These are phyloP conservation scores for Oenanthe javanica DNA, from an alignment of 140 eudicot species.

Conservation along the genomic window DNA sequence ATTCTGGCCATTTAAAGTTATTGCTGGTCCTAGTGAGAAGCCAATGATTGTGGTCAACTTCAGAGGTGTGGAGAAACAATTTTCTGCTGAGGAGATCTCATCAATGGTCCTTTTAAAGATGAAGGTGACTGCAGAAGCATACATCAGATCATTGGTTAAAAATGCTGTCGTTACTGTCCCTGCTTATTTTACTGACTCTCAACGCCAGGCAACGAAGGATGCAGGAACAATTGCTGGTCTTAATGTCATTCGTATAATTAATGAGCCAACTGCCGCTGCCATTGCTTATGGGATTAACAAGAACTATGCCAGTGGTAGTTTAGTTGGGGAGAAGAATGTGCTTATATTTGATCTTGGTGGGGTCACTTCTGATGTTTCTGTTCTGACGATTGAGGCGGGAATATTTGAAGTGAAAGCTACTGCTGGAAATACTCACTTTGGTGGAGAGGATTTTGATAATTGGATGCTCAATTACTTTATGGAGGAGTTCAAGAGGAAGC, in stretches of 20 bases:
- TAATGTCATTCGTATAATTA: constrained; percentile 9
- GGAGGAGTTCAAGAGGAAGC: constrained; percentile 13
- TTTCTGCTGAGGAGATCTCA: not conserved
- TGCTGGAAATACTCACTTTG: constrained; percentile 7
- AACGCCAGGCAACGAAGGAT: constrained; percentile 9
- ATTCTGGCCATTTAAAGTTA: constrained; percentile 5
- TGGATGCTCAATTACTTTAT: not conserved
- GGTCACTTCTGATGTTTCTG: constrained; percentile 7
- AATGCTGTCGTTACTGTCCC: constrained; percentile 6
- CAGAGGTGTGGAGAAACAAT: constrained; percentile 5
- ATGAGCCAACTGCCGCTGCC: constrained; percentile 14
- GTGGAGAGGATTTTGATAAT: constrained; percentile 8
- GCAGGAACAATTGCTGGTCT: constrained; percentile 13
- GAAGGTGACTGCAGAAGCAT: not conserved
- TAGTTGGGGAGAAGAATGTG: constrained; percentile 9
- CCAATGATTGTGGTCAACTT: constrained; percentile 12
- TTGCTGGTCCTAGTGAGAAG: constrained; percentile 4
- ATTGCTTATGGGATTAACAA: constrained; percentile 12
- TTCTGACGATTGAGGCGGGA: not conserved
- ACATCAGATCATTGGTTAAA: not conserved
- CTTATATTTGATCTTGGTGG: constrained; percentile 3
- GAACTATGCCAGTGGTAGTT: not conserved
- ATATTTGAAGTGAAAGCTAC: constrained; percentile 9
- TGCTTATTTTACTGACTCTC: constrained; percentile 2
- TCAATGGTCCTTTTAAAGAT: constrained; percentile 4